Base-by-base conservation (phyloP, 2,329 filamentous ascomycete genomes). In the Clonostachys chloroleuca region DNA sequence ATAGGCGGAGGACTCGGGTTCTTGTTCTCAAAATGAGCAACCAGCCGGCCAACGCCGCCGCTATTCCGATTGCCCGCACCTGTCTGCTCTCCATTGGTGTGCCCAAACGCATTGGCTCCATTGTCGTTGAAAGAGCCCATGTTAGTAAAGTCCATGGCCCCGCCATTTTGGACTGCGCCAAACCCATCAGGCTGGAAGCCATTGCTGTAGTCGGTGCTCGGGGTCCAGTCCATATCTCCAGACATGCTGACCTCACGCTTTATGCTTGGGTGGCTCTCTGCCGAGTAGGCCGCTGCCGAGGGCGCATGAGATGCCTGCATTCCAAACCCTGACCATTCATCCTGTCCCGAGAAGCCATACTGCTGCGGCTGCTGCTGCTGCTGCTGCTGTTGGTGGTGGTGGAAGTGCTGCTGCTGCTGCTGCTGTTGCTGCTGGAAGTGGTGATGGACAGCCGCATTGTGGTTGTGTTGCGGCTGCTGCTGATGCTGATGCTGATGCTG, bases 1-100 rank as follows among this genome's bases (percentile, higher is more conserved):
- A 30, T 30, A 30, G 24, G 24, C 37, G 64, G 61, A 37, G 61
- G 66, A 37, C 59, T 59, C 54, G 60, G 64, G 42, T 55, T 61
- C 47, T 66, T 68, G 48, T 63, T 68, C 46, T 71, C 68, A 53
- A 71, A 71, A 44, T 69, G 67, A 43, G 67, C 65, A 48, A 70
- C 63, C 42, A 71, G 51, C 42, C 65, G 64, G 42, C 66, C 61
- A 44, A 70, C 67, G 37, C 64, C 60, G 34, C 57, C 52, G 20
- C 56, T 55, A 18, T 24, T 42, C 24, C 24, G 30, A 13, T 45
- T 35, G 52, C 45, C 24, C 43, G 49, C 48, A 16, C 54, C 51
- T 12, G 36, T n/a, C 12, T n/a, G 14, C 36, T 39, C 36, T 30
- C 24, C 24, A 30, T 30, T 30, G 24, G 24, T 30, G 24, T 30